Base-by-base conservation (phyloP, 1,284 basidiomycete genomes). In the Ceratobasidium sp. region DNA sequence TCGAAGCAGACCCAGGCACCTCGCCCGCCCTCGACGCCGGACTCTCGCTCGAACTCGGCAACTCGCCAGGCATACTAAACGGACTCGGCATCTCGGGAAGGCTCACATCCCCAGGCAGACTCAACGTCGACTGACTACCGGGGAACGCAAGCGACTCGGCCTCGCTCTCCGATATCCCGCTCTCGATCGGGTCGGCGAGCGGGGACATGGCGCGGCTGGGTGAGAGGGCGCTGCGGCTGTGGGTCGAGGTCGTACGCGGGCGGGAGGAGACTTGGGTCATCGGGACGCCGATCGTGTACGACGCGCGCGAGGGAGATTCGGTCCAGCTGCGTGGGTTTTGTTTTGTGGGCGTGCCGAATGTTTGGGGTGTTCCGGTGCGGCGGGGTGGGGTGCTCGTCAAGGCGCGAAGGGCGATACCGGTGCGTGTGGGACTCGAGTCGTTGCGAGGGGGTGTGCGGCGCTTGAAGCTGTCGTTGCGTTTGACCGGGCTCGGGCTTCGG, bases 131-230 rank as follows among this genome's bases (percentile, higher is more conserved):
- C 22, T 25, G 25, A 22, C 64, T 67, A 1, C 50, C 64, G 25
- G 64, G 64, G 32, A 67, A 67, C 38, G 64, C 22, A n/a, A 67
- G 29, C 38, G 50, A 54, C 50, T 67, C 64, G 1, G 64, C 50
- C n/a, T 67, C 64, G 38, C 50, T 54, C 29, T 67, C 64, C 1
- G 64, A 67, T 20, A 38, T 22, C 20, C 29, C 35, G 22, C 55
- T 38, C 25, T 38, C 57, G 32, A 17, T 6, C 1, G 1, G 29
- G 12, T 53, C 17, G 12, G 17, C 25, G 8, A 40, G 17, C 38
- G n/a, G n/a, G n/a, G n/a, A n/a, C n/a, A n/a, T n/a, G n/a, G n/a
- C n/a, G n/a, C n/a, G n/a, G n/a, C n/a, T n/a, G n/a, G n/a, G n/a
- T n/a, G n/a, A n/a, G n/a, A n/a, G n/a, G n/a, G 38, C 38, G 38